A percentile compares a stretch with the other conserved stretches of the same genome.
Conservation (phyloP, 1,284 basidiomycete species). For the Melanopsichium pennsylvanicum region DNA sequence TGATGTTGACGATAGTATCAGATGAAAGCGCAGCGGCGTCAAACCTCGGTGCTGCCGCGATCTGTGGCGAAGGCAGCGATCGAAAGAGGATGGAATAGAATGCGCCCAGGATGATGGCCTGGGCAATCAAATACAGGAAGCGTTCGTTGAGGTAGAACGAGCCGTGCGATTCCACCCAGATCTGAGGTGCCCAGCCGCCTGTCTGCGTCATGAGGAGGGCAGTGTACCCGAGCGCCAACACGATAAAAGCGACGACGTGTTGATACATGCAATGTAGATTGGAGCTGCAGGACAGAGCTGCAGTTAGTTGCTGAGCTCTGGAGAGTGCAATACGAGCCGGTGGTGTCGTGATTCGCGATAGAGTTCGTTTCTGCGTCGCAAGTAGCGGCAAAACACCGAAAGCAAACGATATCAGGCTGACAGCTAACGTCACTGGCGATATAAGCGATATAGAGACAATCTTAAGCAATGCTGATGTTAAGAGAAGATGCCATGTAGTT, state of each 20-base stretch:
- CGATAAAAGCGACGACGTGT: slow-evolving; percentile 18
- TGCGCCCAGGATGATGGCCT: slow-evolving; percentile 17
- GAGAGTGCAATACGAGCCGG: slow-evolving; percentile 9
- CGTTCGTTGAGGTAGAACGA: slow-evolving; percentile 55
- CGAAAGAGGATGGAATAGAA: slow-evolving; percentile 31
- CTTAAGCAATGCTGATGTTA: slow-evolving; percentile 21
- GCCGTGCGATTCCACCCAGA: slow-evolving; percentile 47
- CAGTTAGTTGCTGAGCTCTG: slow-evolving; percentile 11
- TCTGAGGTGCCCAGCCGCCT: slow-evolving; percentile 36
- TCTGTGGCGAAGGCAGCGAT: slow-evolving; percentile 11
- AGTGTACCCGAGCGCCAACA: slow-evolving; percentile 23
- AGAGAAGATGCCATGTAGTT: slow-evolving; percentile 26
- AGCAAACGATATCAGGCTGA: slow-evolving; percentile 24
- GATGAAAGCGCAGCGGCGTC: slow-evolving; percentile 9
- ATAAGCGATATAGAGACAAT: slow-evolving; percentile 9
- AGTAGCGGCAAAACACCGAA: slow-evolving; percentile 35
- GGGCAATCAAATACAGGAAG: slow-evolving; percentile 31
- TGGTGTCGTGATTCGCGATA: slow-evolving; percentile 6
- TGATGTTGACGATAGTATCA: slow-evolving; percentile 18
- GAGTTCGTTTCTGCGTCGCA: slow-evolving; percentile 30
- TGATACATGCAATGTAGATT: neutral
- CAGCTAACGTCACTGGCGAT: slow-evolving; percentile 7
- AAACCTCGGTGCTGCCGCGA: slow-evolving; percentile 24
- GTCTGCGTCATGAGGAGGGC: slow-evolving; percentile 4
- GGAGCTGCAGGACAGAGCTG: slow-evolving; percentile 6